phyloP scores from a whole-genome alignment of 148 eudicot species.

The Selenicereus undatus region DNA sequence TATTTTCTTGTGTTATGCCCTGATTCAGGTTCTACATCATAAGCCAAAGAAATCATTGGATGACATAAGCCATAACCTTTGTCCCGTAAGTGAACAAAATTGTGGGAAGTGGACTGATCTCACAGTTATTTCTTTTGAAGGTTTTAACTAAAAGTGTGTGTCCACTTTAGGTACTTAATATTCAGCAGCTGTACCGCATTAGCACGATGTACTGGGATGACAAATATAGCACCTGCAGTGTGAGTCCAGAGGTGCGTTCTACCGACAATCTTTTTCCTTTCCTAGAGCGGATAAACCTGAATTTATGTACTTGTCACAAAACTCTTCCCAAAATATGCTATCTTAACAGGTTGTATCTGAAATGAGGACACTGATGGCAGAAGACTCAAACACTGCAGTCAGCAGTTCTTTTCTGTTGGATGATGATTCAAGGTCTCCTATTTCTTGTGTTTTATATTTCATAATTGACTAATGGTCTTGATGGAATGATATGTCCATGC shows the following conservation, averaged over 20 bases:
- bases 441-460: not conserved
- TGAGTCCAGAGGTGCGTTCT: constrained; percentile 72
- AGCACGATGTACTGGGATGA: constrained; percentile 99
- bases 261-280: not conserved
- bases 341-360: constrained; percentile 72
- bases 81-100: constrained; percentile 65
- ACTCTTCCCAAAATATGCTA: not conserved
- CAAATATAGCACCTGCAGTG: constrained; percentile 93
- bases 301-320: constrained; percentile 1
- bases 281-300: not conserved
- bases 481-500: not conserved
- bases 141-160: constrained; percentile 18
- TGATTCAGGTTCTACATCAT: constrained; percentile 80
- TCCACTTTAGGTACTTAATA: constrained; percentile 72
- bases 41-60: constrained; percentile 88
- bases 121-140: not conserved
- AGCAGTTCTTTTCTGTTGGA: constrained; percentile 91
- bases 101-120: not conserved
- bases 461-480: not conserved
- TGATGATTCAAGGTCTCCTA: constrained; percentile 82
- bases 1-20: not conserved
- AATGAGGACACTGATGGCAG: constrained; percentile 93
- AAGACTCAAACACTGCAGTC: constrained; percentile 82
- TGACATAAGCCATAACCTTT: constrained; percentile 71
- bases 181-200: constrained; percentile 90